A percentile compares a stretch with the other conserved stretches of the same genome.
Conservation (phyloP, 2,329 filamentous ascomycete species). For the Aspergillus sojae region DNA sequence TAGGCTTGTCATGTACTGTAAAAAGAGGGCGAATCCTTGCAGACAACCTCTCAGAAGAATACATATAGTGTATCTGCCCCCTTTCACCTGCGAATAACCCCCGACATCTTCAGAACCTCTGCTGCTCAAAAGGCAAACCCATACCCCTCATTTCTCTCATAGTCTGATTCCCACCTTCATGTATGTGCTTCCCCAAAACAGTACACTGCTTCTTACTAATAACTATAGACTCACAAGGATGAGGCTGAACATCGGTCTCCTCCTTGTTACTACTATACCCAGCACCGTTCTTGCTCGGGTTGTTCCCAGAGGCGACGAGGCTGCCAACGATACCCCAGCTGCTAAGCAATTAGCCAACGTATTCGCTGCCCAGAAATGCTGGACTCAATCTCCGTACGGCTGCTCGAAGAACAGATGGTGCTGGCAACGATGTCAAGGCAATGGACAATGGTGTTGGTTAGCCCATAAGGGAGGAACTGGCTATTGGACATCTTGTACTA, state of each 20-base stretch:
- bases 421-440: neutral
- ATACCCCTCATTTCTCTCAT: neutral
- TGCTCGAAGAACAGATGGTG: neutral
- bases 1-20: too few species aligned
- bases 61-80: too few species aligned
- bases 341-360: neutral
- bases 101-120: too few species aligned
- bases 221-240: neutral
- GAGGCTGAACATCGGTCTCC: neutral
- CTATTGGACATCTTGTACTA: neutral
- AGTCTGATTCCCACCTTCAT: rapidly evolving
- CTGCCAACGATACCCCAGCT: neutral
- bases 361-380: neutral
- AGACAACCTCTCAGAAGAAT: too few species aligned
- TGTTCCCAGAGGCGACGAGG: neutral
- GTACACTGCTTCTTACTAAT: neutral
- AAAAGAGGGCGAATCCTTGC: too few species aligned
- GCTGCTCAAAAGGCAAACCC: too few species aligned
- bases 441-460: neutral
- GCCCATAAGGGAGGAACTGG: neutral
- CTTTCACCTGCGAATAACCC: too few species aligned
- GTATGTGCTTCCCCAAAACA: neutral
- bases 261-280: neutral
- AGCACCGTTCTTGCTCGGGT: neutral
- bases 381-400: neutral